A percentile compares a stretch with the other conserved stretches of the same genome.
phyloP scores from a whole-genome alignment of 129 eudicot genomes.

The Pseudognaphalium luteoalbum region DNA sequence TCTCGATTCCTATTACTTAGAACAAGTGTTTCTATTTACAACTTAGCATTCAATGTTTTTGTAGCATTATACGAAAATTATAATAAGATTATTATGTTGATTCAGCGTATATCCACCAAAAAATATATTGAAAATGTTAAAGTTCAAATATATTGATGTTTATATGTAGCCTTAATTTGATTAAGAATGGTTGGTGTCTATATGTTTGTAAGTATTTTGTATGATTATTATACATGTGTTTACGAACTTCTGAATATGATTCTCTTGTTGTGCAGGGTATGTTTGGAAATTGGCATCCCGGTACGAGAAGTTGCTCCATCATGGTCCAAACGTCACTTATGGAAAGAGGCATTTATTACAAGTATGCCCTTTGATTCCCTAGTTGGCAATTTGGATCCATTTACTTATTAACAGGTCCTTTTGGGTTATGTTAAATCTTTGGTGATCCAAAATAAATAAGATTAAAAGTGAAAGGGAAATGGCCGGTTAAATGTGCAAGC shows the following conservation, averaged over 20 bases:
- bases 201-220: not conserved
- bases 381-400: not conserved
- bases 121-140: not conserved
- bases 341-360: constrained; percentile 90
- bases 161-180: not conserved
- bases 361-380: constrained; percentile 48
- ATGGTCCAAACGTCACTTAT: constrained; percentile 67
- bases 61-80: not conserved
- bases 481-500: not conserved
- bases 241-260: not conserved
- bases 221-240: constrained; percentile 5
- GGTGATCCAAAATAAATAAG: not conserved
- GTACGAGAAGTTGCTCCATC: constrained; percentile 87
- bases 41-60: not conserved
- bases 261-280: constrained; percentile 48
- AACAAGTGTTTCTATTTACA: not conserved
- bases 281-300: constrained; percentile 63
- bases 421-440: not conserved
- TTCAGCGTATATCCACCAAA: not conserved
- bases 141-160: no score
- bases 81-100: not conserved
- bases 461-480: not conserved
- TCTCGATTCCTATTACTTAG: not conserved
- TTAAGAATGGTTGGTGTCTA: not conserved
- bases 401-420: not conserved